These are phyloP conservation scores for Anthoceros angustus DNA, from an alignment of 225 moss, liverwort and hornwort genomes.

Conservation along the genomic window DNA sequence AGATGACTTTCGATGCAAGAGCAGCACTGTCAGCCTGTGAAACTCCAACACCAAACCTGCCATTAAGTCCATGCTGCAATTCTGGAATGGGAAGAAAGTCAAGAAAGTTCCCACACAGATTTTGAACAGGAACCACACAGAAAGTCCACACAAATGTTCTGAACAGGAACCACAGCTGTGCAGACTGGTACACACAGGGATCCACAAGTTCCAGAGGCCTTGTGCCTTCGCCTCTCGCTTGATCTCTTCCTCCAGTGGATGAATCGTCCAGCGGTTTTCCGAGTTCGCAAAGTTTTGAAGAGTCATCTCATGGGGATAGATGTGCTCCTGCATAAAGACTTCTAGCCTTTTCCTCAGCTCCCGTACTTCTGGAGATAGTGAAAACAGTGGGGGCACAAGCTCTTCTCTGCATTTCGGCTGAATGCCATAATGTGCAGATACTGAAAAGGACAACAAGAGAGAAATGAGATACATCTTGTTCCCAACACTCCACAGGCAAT, in stretches of 20 bases:
- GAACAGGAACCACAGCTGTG: background rate
- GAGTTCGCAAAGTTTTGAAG: constrained; percentile 57
- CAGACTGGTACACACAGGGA: constrained; percentile 40
- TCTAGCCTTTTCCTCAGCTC: constrained; percentile 45
- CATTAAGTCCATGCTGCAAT: constrained; percentile 4
- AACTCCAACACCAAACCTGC: constrained; percentile 5
- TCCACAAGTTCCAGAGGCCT: constrained; percentile 99
- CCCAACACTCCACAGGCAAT: background rate
- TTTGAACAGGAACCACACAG: background rate
- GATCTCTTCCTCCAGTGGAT: constrained; percentile 78
- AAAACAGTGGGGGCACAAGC: constrained; percentile 24
- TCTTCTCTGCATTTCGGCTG: constrained; percentile 8
- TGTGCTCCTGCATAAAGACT: constrained; percentile 59
- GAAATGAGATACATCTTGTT: background rate
- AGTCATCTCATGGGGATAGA: constrained; percentile 72
- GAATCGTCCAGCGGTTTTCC: constrained; percentile 61
- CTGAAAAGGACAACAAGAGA: background rate
- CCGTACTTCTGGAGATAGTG: constrained; percentile 59
- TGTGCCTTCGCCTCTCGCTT: constrained; percentile 68
- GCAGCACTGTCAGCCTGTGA: constrained; percentile 83
- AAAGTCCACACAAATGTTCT: background rate
- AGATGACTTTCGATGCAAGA: constrained; percentile 61
- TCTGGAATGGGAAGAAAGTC: background rate
- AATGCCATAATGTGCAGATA: background rate
- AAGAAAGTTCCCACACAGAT: background rate